phyloP scores from a whole-genome alignment of 148 eudicot genomes.

The Beta vulgaris region DNA sequence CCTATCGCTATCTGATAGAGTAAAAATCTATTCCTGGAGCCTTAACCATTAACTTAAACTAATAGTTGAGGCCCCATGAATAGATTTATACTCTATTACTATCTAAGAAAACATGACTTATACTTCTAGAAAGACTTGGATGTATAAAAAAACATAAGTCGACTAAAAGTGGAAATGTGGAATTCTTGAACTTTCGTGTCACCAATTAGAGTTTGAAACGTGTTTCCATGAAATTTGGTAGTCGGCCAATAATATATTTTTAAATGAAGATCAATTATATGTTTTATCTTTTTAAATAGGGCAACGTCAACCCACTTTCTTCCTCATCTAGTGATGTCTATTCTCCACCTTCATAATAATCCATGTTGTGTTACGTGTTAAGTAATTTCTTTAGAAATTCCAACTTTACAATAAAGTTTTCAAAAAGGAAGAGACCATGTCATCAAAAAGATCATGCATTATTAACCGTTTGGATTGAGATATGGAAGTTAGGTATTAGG shows the following conservation, averaged over 20 bases:
- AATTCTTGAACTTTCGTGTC: not conserved
- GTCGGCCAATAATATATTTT: constrained; percentile 12
- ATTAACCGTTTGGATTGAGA: too few relatives aligned
- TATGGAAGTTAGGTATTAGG: too few relatives aligned
- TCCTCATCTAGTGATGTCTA: too few relatives aligned
- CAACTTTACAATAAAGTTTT: not conserved
- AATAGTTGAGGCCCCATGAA: too few relatives aligned
- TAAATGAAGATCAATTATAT: not conserved
- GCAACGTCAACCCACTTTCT: constrained; percentile 17
- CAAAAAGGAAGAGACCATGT: not conserved
- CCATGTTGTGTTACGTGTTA: constrained; percentile 25
- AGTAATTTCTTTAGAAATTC: not conserved
- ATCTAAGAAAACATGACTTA: too few relatives aligned
- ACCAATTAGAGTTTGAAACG: constrained; percentile 16
- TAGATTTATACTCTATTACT: too few relatives aligned
- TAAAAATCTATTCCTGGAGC: too few relatives aligned
- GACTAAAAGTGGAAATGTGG: constrained; percentile 8
- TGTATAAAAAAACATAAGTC: too few relatives aligned
- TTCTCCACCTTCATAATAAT: constrained; percentile 2
- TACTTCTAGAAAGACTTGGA: not conserved
- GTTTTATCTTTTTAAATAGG: constrained; percentile 14
- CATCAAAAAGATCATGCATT: not conserved
- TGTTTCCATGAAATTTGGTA: constrained; percentile 7
- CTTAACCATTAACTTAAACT: too few relatives aligned
- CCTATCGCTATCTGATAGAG: too few relatives aligned